Evolutionary conservation across 768 basidiomycete genomes (phyloP).

Genomic region (Goffeauzyma gilvescens): DNA sequence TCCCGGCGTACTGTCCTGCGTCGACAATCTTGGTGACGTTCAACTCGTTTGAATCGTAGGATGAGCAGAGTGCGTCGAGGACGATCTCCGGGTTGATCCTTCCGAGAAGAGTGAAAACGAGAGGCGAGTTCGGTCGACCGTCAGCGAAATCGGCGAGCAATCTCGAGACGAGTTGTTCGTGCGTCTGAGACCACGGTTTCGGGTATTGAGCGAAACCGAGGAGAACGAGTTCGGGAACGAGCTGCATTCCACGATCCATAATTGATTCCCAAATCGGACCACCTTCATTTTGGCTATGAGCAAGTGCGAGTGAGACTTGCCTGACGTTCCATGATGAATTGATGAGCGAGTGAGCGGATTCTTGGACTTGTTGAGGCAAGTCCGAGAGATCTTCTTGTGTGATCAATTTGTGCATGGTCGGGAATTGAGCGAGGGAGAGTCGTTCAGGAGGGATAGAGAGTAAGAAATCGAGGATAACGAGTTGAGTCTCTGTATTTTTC

Average conservation of each 20-base stretch:
- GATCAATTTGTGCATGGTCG: slow-evolving; percentile 54
- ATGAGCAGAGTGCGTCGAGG: slow-evolving; percentile 70
- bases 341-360: slow-evolving; percentile 73
- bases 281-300: too few relatives aligned
- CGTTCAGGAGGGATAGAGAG: slow-evolving; percentile 75
- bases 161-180: slow-evolving; percentile 67
- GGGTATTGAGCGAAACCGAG: slow-evolving; percentile 86
- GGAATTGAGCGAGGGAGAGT: slow-evolving; percentile 77
- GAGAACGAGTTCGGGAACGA: slow-evolving; percentile 81
- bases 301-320: too few relatives aligned
- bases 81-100: slow-evolving; percentile 73
- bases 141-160: slow-evolving; percentile 75
- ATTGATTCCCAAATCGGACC: too few relatives aligned
- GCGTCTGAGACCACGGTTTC: slow-evolving; percentile 69
- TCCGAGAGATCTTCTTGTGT: slow-evolving; percentile 70
- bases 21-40: slow-evolving; percentile 90
- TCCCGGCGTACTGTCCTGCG: slow-evolving; percentile 86
- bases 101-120: slow-evolving; percentile 94
- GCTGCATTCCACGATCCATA: slow-evolving; percentile 84
- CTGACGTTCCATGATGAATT: slow-evolving; percentile 86
- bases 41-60: slow-evolving; percentile 74
- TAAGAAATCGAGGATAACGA: slow-evolving; percentile 70
- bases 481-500: slow-evolving; percentile 67
- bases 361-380: slow-evolving; percentile 79
- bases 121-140: slow-evolving; percentile 81